These are phyloP conservation scores for Cutaneotrichosporon sp. DNA, from an alignment of 1,284 basidiomycete species.

Conservation along the genomic window DNA sequence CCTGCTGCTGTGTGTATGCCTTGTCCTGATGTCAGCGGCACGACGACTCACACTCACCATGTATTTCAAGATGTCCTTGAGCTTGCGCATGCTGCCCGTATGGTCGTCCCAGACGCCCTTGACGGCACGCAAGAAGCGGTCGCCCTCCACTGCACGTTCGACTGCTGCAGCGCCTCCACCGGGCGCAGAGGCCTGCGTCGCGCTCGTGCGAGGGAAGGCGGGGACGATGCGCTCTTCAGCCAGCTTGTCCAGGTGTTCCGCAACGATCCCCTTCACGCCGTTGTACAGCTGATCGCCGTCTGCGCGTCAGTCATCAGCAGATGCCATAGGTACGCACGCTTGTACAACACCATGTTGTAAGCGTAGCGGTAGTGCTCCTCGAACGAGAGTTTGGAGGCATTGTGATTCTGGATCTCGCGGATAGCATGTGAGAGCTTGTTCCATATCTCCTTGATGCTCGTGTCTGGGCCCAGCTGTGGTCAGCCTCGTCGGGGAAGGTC, in stretches of 20 bases:
- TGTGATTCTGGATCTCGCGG: slow-evolving; percentile 91
- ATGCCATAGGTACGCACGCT: slow-evolving; percentile 53
- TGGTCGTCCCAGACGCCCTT: slow-evolving; percentile 93
- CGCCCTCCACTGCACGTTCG: slow-evolving; percentile 63
- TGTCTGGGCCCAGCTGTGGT: slow-evolving; percentile 43
- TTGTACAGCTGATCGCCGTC: slow-evolving; percentile 81
- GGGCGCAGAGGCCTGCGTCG: slow-evolving; percentile 38
- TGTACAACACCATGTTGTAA: slow-evolving; percentile 89
- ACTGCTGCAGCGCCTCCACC: slow-evolving; percentile 47
- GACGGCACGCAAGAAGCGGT: slow-evolving; percentile 78
- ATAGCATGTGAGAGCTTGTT: slow-evolving; percentile 63
- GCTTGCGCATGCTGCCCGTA: slow-evolving; percentile 79
- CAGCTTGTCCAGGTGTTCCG: slow-evolving; percentile 77
- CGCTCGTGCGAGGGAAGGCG: slow-evolving; percentile 64
- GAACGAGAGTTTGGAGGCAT: slow-evolving; percentile 87
- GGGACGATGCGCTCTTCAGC: slow-evolving; percentile 77
- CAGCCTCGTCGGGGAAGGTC: not conserved
- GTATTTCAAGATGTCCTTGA: slow-evolving; percentile 90
- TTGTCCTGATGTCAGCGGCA: slow-evolving; percentile 68
- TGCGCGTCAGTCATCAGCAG: slow-evolving; percentile 11
- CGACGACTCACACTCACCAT: slow-evolving; percentile 65
- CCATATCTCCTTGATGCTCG: slow-evolving; percentile 52
- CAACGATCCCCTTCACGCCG: slow-evolving; percentile 75
- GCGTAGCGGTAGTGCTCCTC: slow-evolving; percentile 95
- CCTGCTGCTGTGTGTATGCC: slow-evolving; percentile 69